phyloP scores from a whole-genome alignment of 1,284 basidiomycete species.

The Coriolopsis trogii region DNA sequence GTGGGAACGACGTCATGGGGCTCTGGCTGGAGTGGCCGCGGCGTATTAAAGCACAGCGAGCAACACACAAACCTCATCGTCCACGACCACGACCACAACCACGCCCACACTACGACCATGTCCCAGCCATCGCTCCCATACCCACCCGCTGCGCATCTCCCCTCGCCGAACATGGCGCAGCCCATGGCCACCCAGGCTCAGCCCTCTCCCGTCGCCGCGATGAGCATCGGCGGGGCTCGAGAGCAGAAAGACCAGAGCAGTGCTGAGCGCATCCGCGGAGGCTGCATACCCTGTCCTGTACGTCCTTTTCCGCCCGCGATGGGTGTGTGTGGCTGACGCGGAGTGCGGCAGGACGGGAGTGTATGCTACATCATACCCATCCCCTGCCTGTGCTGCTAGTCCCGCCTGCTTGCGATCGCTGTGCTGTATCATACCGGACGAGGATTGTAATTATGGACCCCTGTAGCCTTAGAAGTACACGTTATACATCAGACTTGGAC shows the following conservation, averaged over 20 bases:
- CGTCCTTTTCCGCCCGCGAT: background rate
- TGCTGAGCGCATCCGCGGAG: conserved; percentile 19
- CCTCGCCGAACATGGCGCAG: background rate
- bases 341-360: conserved; percentile 11
- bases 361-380: conserved; percentile 25
- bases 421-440: background rate
- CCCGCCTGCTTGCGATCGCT: background rate
- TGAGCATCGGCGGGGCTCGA: too few relatives aligned
- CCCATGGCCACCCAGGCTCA: background rate
- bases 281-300: conserved; percentile 24
- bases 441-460: too few relatives aligned
- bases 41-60: background rate
- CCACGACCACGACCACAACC: too few relatives aligned
- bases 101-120: too few relatives aligned
- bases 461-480: too few relatives aligned
- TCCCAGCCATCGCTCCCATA: too few relatives aligned
- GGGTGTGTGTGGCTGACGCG: background rate
- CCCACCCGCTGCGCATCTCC: background rate
- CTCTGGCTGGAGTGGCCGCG: background rate
- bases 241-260: background rate
- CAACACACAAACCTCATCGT: background rate
- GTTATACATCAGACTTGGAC: too few relatives aligned
- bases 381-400: conserved; percentile 18
- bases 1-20: background rate
- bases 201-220: background rate